These are phyloP conservation scores for Fusarium mangiferae DNA, from an alignment of 2,329 filamentous ascomycete genomes.

Conservation along the genomic window DNA sequence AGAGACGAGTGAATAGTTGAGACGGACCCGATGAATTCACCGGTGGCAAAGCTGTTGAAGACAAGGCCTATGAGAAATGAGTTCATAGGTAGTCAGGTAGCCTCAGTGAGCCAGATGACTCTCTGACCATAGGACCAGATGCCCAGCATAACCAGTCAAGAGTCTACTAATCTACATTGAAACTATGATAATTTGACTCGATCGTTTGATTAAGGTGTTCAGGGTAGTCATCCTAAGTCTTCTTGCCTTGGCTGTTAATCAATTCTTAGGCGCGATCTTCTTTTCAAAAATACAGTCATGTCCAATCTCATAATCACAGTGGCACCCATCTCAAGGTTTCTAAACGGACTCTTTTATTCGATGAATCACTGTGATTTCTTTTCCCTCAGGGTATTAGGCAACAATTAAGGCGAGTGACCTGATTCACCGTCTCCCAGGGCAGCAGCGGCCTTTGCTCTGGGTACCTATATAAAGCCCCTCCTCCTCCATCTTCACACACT, in stretches of 20 bases:
- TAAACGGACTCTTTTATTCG: not conserved
- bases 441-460: not conserved
- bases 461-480: not conserved
- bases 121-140: not conserved
- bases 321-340: not conserved
- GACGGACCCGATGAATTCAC: not conserved
- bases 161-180: not conserved
- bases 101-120: not conserved
- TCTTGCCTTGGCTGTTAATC: not conserved
- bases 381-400: not conserved
- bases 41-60: not conserved
- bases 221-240: not conserved
- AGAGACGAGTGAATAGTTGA: not conserved
- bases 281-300: not conserved
- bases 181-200: not conserved
- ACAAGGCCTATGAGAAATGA: not conserved
- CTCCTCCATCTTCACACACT: not conserved
- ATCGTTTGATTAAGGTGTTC: not conserved
- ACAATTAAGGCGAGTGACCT: not conserved
- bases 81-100: not conserved
- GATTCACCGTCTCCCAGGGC: not conserved
- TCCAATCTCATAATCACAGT: not conserved
- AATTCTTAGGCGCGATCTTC: not conserved
- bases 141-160: not conserved
- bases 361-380: too few relatives aligned